A percentile compares a stretch with the other conserved stretches of the same genome.
phyloP scores from a whole-genome alignment of 768 basidiomycete species.

The Leccinum sublutescens region DNA sequence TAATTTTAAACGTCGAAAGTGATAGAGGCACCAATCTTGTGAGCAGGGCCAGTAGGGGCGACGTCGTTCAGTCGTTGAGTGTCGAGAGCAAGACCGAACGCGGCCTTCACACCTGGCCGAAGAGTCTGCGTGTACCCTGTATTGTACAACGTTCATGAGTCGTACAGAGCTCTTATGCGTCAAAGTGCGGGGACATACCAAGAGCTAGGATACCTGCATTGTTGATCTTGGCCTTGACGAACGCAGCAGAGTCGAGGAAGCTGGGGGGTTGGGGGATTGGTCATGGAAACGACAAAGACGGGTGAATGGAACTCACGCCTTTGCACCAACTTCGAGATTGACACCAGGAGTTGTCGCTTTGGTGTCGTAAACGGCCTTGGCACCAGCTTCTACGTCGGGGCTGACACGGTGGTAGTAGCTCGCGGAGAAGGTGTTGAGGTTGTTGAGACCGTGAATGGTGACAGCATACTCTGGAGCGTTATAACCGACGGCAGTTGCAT shows the following conservation, averaged over 20 bases:
- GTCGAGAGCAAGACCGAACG: conserved; percentile 94
- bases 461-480: conserved; percentile 95
- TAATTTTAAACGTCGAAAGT: conserved; percentile 64
- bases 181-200: conserved; percentile 41
- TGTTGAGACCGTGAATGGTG: conserved; percentile 92
- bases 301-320: conserved; percentile 61
- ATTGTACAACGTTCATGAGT: conserved; percentile 11
- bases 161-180: not conserved
- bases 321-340: conserved; percentile 91
- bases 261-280: conserved; percentile 31
- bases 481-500: conserved; percentile 90
- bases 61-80: conserved; percentile 86
- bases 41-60: conserved; percentile 59
- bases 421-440: conserved; percentile 89
- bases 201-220: conserved; percentile 89
- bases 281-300: not conserved
- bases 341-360: conserved; percentile 86
- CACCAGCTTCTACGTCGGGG: conserved; percentile 89
- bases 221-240: conserved; percentile 99
- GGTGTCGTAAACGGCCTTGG: conserved; percentile 94
- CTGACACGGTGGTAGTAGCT: conserved; percentile 98
- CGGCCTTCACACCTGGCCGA: conserved; percentile 88
- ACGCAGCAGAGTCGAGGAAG: conserved; percentile 84
- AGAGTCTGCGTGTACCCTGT: conserved; percentile 89
- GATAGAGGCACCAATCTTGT: conserved; percentile 82